Evolutionary conservation across 106 monocot genomes (phyloP), one percentile per base, ranked within the genome.

Genomic region (Xerophyta viscosa): DNA sequence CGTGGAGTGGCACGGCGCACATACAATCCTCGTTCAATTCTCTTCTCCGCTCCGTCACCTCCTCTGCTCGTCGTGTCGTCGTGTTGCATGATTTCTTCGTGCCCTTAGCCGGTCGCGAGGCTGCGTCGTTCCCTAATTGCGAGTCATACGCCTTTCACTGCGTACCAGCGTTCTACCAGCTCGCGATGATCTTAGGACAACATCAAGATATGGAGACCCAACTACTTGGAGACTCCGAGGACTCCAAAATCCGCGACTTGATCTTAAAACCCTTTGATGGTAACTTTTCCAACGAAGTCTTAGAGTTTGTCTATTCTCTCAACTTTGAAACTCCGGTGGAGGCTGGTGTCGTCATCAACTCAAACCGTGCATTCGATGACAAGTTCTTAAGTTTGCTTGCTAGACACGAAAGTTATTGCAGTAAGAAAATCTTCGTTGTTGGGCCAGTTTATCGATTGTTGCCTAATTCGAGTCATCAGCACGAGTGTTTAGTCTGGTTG

Each of bases 51-150:
- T 60, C 72, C 46, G 56, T 82, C 39, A 58, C 76, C 22, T 17
- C 56, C 31, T 3, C 55, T n/a, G 14, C 43, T 19, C 58, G 68
- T 19, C 58, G 76, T 0, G 54, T 82, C 46, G 72, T 69, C 4
- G 56, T 82, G 28, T 49, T 82, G 27, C 72, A 82, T 39, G 82
- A 82, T 60, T 53, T 68, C 1, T 64, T 76, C 51, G 69, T 72
- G 68, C 27, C 72, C 8, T 77, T 76, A 49, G 72, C 64, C 7
- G 69, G 63, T 18, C 20, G 25, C 0, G 72, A 55, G 0, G 48
- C 63, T 5, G 9, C 42, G 1, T 19, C 18, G 0, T 10, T 68
- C 15, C 46, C 63, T 36, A 68, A 68, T 39, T 37, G 15, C 17
- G 76, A 82, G 56, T 27, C 41, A 24, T 82, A 52, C 61, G 56